Base-by-base conservation (phyloP, 192 early-diverging fungal genomes). In the Coemansia sp. region DNA sequence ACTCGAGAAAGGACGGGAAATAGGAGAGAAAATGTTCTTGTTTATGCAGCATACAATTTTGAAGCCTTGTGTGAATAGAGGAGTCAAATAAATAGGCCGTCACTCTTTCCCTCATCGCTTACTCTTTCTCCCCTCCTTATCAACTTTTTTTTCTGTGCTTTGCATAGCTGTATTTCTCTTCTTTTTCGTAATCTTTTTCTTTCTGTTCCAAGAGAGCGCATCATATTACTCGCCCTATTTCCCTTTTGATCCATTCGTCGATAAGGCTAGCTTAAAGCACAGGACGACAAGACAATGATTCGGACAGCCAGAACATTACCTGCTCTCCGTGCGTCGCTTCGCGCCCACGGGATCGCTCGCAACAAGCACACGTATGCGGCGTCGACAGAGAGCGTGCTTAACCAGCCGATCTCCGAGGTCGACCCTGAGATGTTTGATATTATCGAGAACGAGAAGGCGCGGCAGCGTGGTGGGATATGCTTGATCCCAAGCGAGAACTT, bases 401-500 rank as follows among this genome's bases (percentile, higher is more conserved):
- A 96, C 86, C 68, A 85, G 57, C 85, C 86, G 46, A 82, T 99
- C 63, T 78, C 85, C 21, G 82, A 90, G 54, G 87, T 76, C 26
- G 97, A 99, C 77, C 92, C 95, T 8, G 94, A 95, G 72, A 89
- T 99, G 83, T 91, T 85, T 71, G 85, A 94, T 73, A 98, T 99
- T 74, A 92, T 99, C 74, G 92, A 99, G 78, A 85, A 82, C 3
- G 97, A 99, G 80, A 99, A 97, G 87, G 89, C 87, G 66, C 88
- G 97, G 71, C 97, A 99, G 85, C 86, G 93, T 48, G 92, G 94
- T 19, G 89, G 89, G 36, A 93, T 98, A 67, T 94, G 93, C 59
- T 85, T 98, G 73, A 99, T 99, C 74, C 94, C 96, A 40, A 96
- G 94, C 56, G 96, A 99, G 89, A 99, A 99, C 89, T 99, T 97